Evolutionary conservation across 2,329 filamentous ascomycete species (phyloP), one percentile per base, ranked within the genome.

Genomic region (Pseudogymnoascus sp.): DNA sequence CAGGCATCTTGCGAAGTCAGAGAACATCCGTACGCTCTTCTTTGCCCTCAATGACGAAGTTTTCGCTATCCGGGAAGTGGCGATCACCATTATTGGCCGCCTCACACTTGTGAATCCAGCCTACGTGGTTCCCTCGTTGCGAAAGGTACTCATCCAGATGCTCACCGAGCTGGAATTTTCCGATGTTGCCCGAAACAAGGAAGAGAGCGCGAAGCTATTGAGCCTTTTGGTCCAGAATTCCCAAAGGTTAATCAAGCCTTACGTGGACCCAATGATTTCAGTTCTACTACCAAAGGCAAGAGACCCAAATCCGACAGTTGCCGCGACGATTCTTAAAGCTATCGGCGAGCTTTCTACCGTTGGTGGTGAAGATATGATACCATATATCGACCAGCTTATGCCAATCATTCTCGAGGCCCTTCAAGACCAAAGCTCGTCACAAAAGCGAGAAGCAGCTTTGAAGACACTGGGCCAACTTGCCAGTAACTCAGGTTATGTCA

Each of bases 401-500:
- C 91, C 91, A 0, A 88, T 97, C 65, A 96, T 99, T 69, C 88
- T 99, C 64, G 89, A 95, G 65, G 93, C 93, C 29, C 80, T 99
- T 61, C 93, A 99, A 75, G 95, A 99, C 73, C 88, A 97, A 70
- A 92, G 91, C 68, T 96, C 93, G 3, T 88, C 91, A 56, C 82
- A 87, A 53, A 97, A 97, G 77, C 87, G 95, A 63, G 93, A 96
- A 75, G 91, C 96, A 5, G 93, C 95, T 2, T 80, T 99, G 33
- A 90, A 90, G 68, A 95, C 95, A 0, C 82, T 99, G 0, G 93
- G 93, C 19, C 93, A 97, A 73, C 79, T 99, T 62, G 92, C 95
- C 5, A 96, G 92, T 72, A 97, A 96, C 75, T 95, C 93, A 11
- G 95, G 96, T 69, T 99, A 99, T 77, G 96, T 99, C 61, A 97